These are phyloP conservation scores for Acanthamoeba castellanii DNA, from an alignment of 208 protist genomes.

Conservation along the genomic window DNA sequence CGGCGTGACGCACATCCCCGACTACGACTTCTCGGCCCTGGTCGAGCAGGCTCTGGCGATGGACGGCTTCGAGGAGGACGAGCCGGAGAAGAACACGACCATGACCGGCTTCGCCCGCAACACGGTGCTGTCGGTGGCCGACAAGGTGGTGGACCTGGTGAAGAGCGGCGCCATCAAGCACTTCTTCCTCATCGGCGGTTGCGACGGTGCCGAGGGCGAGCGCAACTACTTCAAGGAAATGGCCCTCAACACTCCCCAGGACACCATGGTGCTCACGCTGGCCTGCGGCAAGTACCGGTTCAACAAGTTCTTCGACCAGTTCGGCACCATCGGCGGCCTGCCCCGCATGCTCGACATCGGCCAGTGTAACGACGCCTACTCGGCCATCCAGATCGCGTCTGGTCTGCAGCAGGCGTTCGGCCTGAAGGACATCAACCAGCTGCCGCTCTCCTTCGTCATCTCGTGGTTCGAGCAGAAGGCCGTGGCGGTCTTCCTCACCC, in stretches of 20 bases:
- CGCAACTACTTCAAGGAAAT: conserved; percentile 91
- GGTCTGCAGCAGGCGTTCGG: conserved; percentile 85
- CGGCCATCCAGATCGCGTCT: conserved; percentile 88
- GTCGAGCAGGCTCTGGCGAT: conserved; percentile 83
- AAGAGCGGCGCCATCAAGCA: conserved; percentile 90
- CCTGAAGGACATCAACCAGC: conserved; percentile 80
- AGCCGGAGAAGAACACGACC: not conserved
- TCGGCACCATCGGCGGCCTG: conserved; percentile 87
- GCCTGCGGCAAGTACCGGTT: conserved; percentile 92
- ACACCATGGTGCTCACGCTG: conserved; percentile 90
- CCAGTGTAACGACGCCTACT: conserved; percentile 94
- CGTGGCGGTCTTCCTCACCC: conserved; percentile 89
- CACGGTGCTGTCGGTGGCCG: conserved; percentile 76
- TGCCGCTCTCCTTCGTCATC: conserved; percentile 89
- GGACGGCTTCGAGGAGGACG: conserved; percentile 80
- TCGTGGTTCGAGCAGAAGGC: conserved; percentile 95
- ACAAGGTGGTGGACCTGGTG: conserved; percentile 86
- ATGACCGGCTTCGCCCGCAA: conserved; percentile 86
- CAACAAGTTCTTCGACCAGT: conserved; percentile 84
- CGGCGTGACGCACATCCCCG: conserved; percentile 79
- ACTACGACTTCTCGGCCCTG: conserved; percentile 82
- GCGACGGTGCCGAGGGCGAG: conserved; percentile 90
- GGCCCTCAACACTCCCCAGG: conserved; percentile 80
- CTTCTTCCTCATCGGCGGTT: conserved; percentile 93
- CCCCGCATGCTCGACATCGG: conserved; percentile 93